Conservation (phyloP, 768 basidiomycete species). For the Russula griseocarnosa region DNA sequence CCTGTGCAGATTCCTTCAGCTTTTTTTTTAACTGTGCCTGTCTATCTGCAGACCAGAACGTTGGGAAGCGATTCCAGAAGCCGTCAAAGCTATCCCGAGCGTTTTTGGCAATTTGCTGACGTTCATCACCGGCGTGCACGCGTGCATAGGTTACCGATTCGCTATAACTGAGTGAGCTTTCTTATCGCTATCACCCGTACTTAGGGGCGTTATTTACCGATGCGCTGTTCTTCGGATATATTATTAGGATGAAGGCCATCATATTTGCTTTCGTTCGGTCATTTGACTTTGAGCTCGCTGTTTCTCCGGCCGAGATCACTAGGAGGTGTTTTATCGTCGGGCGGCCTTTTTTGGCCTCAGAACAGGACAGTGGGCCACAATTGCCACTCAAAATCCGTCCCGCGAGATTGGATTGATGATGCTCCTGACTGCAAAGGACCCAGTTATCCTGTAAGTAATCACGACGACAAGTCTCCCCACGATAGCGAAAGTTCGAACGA, state of each 20-base stretch:
- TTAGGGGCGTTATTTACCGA: background rate
- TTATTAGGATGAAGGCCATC: constrained; percentile 30
- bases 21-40: background rate
- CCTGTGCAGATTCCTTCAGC: background rate
- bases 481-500: background rate
- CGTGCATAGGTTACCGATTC: constrained; percentile 30
- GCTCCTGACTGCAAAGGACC: background rate
- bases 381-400: constrained; percentile 27
- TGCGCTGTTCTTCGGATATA: background rate
- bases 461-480: background rate
- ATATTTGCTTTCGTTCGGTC: constrained; percentile 30
- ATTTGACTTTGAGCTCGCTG: constrained; percentile 29
- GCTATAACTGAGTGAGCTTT: constrained; percentile 24
- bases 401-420: constrained; percentile 13
- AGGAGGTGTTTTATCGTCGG: constrained; percentile 19
- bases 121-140: constrained; percentile 24
- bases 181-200: background rate
- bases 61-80: constrained; percentile 25
- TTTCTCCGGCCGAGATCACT: constrained; percentile 11
- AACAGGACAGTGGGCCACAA: constrained; percentile 16
- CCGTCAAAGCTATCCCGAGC: constrained; percentile 15
- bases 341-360: constrained; percentile 21
- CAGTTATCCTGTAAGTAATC: background rate
- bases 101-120: constrained; percentile 25
- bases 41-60: constrained; percentile 25